Base-by-base conservation (phyloP, 768 basidiomycete genomes). In the Rhodotorula graminis region DNA sequence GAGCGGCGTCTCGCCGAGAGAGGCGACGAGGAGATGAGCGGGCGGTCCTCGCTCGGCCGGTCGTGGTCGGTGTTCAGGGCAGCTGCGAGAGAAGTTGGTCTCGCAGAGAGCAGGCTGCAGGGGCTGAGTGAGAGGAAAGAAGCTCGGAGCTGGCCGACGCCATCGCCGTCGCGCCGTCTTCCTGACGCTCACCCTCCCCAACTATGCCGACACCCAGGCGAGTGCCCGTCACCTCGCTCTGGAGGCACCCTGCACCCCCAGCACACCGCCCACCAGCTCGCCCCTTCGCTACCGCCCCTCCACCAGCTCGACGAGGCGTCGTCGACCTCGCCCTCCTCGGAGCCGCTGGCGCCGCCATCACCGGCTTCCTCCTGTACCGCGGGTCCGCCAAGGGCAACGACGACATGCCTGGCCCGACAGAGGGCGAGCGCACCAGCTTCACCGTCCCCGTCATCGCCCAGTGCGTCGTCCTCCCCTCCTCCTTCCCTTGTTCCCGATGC, bases 371-470 rank as follows among this genome's bases (percentile, higher is more conserved):
- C 21, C 53, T 76, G 15, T 76, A 59, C 58, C 19, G 50, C 25
- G 50, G 50, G 10, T 64, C 47, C 23, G 50, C 53, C 60, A 11
- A 46, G 40, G 31, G 27, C 12, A 53, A 49, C 3, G 58, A 72
- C 25, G 60, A 47, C 19, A 42, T 31, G 31, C 29, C 4, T 16
- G 31, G 12, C 0, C 27, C 19, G 16, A 23, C 46, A 27, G 42
- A 55, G 16, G 60, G 52, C 44, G 50, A 47, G 12, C 40, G 57
- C 21, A 50, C 59, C 15, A 47, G 57, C 42, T 76, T 76, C 61
- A 76, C 75, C 11, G 64, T 76, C 18, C 75, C 75, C 23, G 69
- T 73, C 23, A 9, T 73, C 42, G 59, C 33, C n/a, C 75, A 76
- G 75, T 76, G 27, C 47, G 75, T 72, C 37, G 15, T 10, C 7